Base-by-base conservation (phyloP, 1,139 yeast species). In the Entelexis paramagnoliae region DNA sequence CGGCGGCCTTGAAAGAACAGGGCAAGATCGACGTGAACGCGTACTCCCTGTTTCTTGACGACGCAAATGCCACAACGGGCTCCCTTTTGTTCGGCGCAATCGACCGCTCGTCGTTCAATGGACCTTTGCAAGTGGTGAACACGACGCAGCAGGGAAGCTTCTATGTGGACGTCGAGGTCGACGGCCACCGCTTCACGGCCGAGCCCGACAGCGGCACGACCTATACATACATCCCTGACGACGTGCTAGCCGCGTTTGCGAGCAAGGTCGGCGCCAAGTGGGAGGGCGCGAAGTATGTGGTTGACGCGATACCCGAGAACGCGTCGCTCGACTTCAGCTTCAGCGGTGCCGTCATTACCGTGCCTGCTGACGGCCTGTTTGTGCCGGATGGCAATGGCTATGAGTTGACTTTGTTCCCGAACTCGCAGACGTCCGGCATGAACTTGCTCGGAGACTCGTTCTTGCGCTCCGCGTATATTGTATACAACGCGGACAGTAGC, bases 401-500 rank as follows among this genome's bases (percentile, higher is more conserved):
- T 36, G 67, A 68, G 17, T 67, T 41, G 35, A 41, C 45, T 1
- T n/a, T 52, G 14, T 28, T 40, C 16, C 51, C 56, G 10, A 29
- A 29, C 41, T 16, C 45, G 14, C 47, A 54, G 47, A 34, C 54
- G 8, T 13, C 22, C 6, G 47, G 45, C 44, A 19, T 29, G 43
- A 57, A 57, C 46, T 69, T 78, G 16, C 64, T 86, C 14, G 96
- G 96, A 45, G 95, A 85, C 65, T 76, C 81, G 32, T 80, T 86
- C 67, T 68, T 88, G 61, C 74, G 86, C 55, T 72, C 77, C 50
- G 88, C 85, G 9, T 87, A 87, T 64, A 77, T 81, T 51, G 95
- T 86, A 42, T 86, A 77, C 61, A 88, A 87, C 65, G 69, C 83
- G 55, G 89, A 82, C 33, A 76, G 75, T 59, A 65, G 68, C 48